phyloP scores from a whole-genome alignment of 2,329 filamentous ascomycete species.

The Colletotrichum noveboracense region DNA sequence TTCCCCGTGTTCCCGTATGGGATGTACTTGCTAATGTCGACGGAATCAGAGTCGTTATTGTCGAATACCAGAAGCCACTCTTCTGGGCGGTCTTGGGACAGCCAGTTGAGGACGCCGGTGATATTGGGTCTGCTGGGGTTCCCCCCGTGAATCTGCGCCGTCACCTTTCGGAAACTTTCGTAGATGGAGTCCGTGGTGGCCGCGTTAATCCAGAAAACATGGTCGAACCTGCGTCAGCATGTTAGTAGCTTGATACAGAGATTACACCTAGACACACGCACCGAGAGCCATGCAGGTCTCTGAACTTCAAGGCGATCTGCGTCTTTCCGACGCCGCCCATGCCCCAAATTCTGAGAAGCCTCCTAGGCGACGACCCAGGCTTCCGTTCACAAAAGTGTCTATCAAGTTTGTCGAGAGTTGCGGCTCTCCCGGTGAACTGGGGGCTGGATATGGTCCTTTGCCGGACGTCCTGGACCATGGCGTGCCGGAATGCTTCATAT shows the following conservation, averaged over 20 bases:
- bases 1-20: constrained; percentile 27
- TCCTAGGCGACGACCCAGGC: not conserved
- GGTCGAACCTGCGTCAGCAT: constrained; percentile 25
- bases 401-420: constrained; percentile 26
- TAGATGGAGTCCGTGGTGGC: constrained; percentile 23
- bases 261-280: not conserved
- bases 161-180: constrained; percentile 26
- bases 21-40: constrained; percentile 16
- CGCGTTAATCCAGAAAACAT: constrained; percentile 35
- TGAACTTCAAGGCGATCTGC: constrained; percentile 32
- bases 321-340: constrained; percentile 36
- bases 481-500: not conserved
- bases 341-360: constrained; percentile 30
- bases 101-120: constrained; percentile 20
- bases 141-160: not conserved
- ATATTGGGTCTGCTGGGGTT: not conserved
- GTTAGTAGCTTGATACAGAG: not conserved
- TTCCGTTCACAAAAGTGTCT: constrained; percentile 8
- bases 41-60: constrained; percentile 24
- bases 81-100: constrained; percentile 14
- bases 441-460: not conserved
- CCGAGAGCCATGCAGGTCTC: constrained; percentile 23
- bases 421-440: constrained; percentile 28
- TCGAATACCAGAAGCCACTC: constrained; percentile 37
- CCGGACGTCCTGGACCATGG: not conserved